Evolutionary conservation across 202 grass and related monocot genomes (phyloP).

Genomic region (Setaria italica): DNA sequence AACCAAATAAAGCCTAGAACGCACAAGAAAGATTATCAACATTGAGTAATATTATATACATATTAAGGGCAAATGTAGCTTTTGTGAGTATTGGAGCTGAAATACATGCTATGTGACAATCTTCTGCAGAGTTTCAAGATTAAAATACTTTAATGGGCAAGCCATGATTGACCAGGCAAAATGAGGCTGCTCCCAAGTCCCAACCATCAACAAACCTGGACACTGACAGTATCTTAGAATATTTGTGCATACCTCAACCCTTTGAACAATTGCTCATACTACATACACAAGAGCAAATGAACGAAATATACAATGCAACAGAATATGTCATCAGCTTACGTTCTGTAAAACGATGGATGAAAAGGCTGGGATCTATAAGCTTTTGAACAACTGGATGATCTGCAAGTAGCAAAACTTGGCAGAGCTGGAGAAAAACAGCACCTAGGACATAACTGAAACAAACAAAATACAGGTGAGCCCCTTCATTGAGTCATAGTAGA

Average conservation of each 20-base stretch:
- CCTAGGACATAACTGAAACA: slow-evolving; percentile 89
- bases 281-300: not conserved
- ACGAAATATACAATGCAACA: slow-evolving; percentile 21
- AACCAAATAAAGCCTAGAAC: not conserved
- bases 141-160: not conserved
- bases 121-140: not conserved
- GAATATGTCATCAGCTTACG: slow-evolving; percentile 63
- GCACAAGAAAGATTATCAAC: not conserved
- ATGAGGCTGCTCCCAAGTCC: not conserved
- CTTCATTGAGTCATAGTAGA: slow-evolving; percentile 29
- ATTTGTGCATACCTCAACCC: not conserved
- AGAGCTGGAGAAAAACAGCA: slow-evolving; percentile 96
- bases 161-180: not conserved
- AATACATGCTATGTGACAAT: not conserved
- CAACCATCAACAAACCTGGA: not conserved
- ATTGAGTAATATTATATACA: too few relatives aligned
- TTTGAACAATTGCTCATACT: not conserved
- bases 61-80: not conserved
- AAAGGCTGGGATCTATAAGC: slow-evolving; percentile 91
- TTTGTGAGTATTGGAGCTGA: not conserved
- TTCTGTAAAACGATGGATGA: slow-evolving; percentile 93
- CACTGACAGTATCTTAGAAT: not conserved
- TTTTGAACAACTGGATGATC: slow-evolving; percentile 91
- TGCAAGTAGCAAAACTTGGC: slow-evolving; percentile 74
- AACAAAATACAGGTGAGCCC: slow-evolving; percentile 51